Base-by-base conservation (phyloP, 2,329 filamentous ascomycete genomes). In the Davidsoniella eucalypti region DNA sequence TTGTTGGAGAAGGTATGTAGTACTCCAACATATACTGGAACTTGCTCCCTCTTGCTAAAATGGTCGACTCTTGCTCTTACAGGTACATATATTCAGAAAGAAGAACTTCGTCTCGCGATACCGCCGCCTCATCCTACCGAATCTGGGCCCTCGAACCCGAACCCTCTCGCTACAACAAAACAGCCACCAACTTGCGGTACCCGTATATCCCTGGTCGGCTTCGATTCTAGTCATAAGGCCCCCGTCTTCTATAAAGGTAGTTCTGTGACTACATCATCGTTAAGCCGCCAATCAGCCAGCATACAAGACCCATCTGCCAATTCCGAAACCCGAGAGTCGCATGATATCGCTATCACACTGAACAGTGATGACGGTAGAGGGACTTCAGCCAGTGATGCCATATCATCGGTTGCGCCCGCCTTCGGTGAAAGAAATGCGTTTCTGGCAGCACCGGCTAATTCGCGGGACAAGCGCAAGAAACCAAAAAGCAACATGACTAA, bases 401-500 rank as follows among this genome's bases (percentile, higher is more conserved):
- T 63, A 3, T 64, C 63, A 25, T 64, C 62, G 14, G 56, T 63
- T 54, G 70, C 73, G 5, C 82, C 84, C 1, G 77, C 82, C 0
- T 95, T 95, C 64, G 90, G 90, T 6, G 85, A 92, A 58, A 84
- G 84, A 49, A 96, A 94, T 61, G 74, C 81, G 5, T 73, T 85
- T 23, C 70, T 96, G 26, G 38, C 48, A 4, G 69, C 73, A 9
- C 66, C 77, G 2, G 70, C 72, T 16, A 69, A 72, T 14, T 72
- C 74, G 47, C 70, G 73, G 26, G 87, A 86, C 59, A 95, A 95
- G 70, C 76, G 79, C 62, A 78, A 82, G 60, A 98, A 98, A 64
- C 92, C 92, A 2, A 98, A 96, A 72, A 96, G 90, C 66, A 96
- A 93, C 64, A 92, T 98, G 64, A 81, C 90, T 48, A 98, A 98